These are phyloP conservation scores for Davidsoniella eucalypti DNA, from an alignment of 2,329 filamentous ascomycete genomes.

Conservation along the genomic window DNA sequence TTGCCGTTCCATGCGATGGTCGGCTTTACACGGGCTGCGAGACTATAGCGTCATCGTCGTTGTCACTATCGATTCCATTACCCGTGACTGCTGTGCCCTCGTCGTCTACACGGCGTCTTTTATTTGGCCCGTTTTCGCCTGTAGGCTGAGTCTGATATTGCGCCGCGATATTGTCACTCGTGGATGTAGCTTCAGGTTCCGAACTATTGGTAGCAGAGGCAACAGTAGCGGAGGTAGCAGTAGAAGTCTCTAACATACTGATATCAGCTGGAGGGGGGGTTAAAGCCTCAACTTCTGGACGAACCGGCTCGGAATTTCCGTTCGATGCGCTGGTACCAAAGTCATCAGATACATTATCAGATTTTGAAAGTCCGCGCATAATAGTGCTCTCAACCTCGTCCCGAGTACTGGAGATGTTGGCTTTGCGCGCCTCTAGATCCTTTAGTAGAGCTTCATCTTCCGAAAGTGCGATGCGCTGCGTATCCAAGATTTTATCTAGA, in stretches of 20 bases:
- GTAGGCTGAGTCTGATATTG: conserved; percentile 34
- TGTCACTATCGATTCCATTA: background rate
- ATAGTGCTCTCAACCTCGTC: conserved; percentile 82
- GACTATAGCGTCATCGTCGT: background rate
- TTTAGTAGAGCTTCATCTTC: conserved; percentile 51
- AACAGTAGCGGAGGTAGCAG: conserved; percentile 8
- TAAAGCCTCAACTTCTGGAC: conserved; percentile 70
- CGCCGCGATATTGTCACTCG: conserved; percentile 19
- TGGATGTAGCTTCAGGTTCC: background rate
- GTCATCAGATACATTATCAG: conserved; percentile 24
- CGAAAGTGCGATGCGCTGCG: conserved; percentile 51
- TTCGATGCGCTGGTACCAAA: background rate
- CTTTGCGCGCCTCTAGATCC: conserved; percentile 49
- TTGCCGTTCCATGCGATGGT: background rate
- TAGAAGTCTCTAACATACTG: background rate
- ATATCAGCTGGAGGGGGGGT: conserved; percentile 54
- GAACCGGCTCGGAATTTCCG: conserved; percentile 38
- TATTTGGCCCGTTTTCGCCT: conserved; percentile 36
- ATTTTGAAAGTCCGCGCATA: conserved; percentile 60
- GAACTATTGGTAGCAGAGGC: background rate
- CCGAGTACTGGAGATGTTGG: conserved; percentile 65
- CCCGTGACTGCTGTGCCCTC: conserved; percentile 14
- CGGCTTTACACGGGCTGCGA: background rate
- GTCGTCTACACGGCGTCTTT: conserved; percentile 37
- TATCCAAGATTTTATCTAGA: conserved; percentile 65